Evolutionary conservation across 768 basidiomycete genomes (phyloP), one percentile per base, ranked within the genome.

Genomic region (Psilocybe azurescens): DNA sequence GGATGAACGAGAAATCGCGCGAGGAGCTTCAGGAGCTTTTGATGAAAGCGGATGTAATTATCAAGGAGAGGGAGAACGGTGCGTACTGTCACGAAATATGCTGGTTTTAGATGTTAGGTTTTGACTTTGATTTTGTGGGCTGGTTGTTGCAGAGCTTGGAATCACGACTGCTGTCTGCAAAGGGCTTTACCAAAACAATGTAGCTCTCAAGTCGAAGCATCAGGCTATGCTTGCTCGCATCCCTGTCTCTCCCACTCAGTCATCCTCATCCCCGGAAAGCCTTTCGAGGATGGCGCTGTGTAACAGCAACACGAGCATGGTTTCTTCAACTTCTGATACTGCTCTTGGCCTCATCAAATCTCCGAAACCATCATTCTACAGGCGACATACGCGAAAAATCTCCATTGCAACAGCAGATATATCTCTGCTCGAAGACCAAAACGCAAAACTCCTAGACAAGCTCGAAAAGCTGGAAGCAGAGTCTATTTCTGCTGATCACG

Each of bases 61-160:
- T 95, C 65, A 89, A 86, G 71, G 86, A 88, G 61, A 81, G 93
- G 41, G 92, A 91, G 75, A 84, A 83, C 65, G 92, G 93, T 91
- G 56, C 24, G 60, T 54, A 51, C 44, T 58, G 58, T 59, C 60
- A 47, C 59, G 59, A 36, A 30, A 52, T 61, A 61, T 30, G 20
- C 39, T 55, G 24, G 24, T 24, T 24, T 24, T 24, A 1, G 24
- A 24, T 24, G 24, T 24, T 1, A 24, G 24, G 24, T 24, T 24
- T 24, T 24, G 24, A 24, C 24, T 24, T 24, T 24, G 24, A 24
- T 24, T 24, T 24, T 60, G 32, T 39, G 44, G 9, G 8, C 29
- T 48, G 28, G 9, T 58, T 7, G 29, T 13, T 64, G 60, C 44
- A 87, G 92, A 94, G 70, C 82, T 94, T 51, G 84, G 82, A 47